Conservation (phyloP, 768 basidiomycete species). For the Suillus brevipes region DNA sequence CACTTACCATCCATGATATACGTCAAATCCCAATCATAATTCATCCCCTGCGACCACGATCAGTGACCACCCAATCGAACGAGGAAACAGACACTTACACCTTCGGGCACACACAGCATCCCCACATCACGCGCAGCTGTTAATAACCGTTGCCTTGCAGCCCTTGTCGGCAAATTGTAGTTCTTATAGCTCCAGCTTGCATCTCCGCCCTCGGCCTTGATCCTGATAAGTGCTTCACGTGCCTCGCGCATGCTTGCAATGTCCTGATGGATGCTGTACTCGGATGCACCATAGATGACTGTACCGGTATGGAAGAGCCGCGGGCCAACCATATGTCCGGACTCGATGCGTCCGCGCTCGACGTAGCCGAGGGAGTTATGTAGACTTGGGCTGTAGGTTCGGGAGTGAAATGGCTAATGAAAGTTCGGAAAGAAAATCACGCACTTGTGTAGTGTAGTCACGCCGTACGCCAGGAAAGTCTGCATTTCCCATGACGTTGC, state of each 20-base stretch:
- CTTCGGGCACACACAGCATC: constrained; percentile 76
- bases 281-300: constrained; percentile 46
- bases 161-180: constrained; percentile 68
- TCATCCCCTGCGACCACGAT: constrained; percentile 55
- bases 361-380: constrained; percentile 60
- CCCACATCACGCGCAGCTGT: constrained; percentile 58
- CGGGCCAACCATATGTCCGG: constrained; percentile 67
- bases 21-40: constrained; percentile 75
- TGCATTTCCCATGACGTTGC: constrained; percentile 74
- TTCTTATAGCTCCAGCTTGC: constrained; percentile 78
- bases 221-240: constrained; percentile 60
- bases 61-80: background rate
- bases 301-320: constrained; percentile 72
- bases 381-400: constrained; percentile 55
- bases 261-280: constrained; percentile 64
- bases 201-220: constrained; percentile 72
- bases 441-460: constrained; percentile 77
- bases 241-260: constrained; percentile 65
- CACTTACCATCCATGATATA: constrained; percentile 74
- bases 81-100: constrained; percentile 35
- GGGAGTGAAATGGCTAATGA: background rate
- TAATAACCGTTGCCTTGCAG: constrained; percentile 66
- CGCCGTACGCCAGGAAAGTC: constrained; percentile 73
- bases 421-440: constrained; percentile 13
- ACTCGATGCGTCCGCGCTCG: constrained; percentile 68